These are phyloP conservation scores for Escovopsis sp. DNA, from an alignment of 2,329 filamentous ascomycete genomes.

Conservation along the genomic window DNA sequence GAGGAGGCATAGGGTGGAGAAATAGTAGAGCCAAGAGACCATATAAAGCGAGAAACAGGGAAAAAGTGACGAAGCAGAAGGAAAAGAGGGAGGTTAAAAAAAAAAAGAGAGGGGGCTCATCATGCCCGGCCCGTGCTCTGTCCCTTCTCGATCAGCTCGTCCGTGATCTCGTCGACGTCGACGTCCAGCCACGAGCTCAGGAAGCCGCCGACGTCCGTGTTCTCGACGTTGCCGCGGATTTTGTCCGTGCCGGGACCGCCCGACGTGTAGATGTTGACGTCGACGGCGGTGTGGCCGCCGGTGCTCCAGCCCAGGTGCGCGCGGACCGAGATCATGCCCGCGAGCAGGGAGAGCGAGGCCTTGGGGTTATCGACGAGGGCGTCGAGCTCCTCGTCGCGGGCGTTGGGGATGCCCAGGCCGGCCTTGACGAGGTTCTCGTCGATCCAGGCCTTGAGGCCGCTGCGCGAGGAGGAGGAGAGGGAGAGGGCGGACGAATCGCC, in stretches of 20 bases:
- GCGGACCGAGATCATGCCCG: conserved; percentile 74
- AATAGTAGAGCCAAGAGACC: too few relatives aligned
- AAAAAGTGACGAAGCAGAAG: too few relatives aligned
- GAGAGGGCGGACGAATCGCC: conserved; percentile 5
- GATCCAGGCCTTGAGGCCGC: conserved; percentile 48
- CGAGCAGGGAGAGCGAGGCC: conserved; percentile 45
- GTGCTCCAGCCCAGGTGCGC: conserved; percentile 90
- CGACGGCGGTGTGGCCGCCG: conserved; percentile 83
- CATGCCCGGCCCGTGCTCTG: conserved; percentile 1
- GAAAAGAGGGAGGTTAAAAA: too few relatives aligned
- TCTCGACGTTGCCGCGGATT: conserved; percentile 80
- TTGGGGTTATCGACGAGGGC: conserved; percentile 44
- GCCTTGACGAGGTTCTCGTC: conserved; percentile 49
- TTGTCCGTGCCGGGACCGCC: conserved; percentile 46
- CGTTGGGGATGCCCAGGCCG: conserved; percentile 65
- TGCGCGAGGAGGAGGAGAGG: conserved; percentile 13
- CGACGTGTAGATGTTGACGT: conserved; percentile 92
- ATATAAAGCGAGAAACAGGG: too few relatives aligned
- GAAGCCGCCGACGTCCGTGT: conserved; percentile 81
- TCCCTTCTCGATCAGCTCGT: conserved; percentile 50
- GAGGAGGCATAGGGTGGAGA: too few relatives aligned
- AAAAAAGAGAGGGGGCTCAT: neutral
- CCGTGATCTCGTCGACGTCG: conserved; percentile 63
- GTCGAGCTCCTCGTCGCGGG: conserved; percentile 54
- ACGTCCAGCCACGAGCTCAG: conserved; percentile 65